Evolutionary conservation across 2,329 filamentous ascomycete species (phyloP).

Genomic region (Hypoxylon sp.): DNA sequence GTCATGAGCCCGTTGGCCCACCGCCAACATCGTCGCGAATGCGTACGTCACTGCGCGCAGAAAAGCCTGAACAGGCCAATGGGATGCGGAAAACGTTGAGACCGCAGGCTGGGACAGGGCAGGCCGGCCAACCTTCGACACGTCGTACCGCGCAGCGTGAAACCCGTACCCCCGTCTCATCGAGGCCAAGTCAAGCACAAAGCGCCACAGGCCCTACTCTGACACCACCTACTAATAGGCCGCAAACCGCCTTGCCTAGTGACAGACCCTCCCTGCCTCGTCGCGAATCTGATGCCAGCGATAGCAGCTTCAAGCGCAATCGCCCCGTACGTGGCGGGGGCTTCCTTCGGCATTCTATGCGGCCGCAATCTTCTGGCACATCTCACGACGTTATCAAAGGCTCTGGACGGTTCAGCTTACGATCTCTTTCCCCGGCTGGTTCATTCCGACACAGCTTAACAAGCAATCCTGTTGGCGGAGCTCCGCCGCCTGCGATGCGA

Average conservation of each 20-base stretch:
- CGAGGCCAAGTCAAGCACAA: conserved; percentile 32
- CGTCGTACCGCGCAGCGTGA: conserved; percentile 26
- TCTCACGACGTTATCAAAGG: conserved; percentile 56
- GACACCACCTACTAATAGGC: conserved; percentile 12
- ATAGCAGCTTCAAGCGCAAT: conserved; percentile 84
- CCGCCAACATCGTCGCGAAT: conserved; percentile 51
- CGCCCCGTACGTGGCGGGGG: conserved; percentile 62
- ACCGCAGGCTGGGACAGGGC: conserved; percentile 25
- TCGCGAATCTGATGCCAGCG: conserved; percentile 74
- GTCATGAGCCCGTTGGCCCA: conserved; percentile 40
- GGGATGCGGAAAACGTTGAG: conserved; percentile 53
- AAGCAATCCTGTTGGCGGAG: conserved; percentile 57
- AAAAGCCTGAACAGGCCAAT: conserved; percentile 44
- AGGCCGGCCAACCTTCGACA: conserved; percentile 15
- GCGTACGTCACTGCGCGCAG: conserved; percentile 62
- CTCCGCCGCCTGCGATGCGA: conserved; percentile 59
- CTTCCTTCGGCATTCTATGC: conserved; percentile 82
- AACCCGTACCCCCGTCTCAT: conserved; percentile 21
- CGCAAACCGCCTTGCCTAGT: conserved; percentile 28
- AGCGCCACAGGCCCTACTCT: conserved; percentile 19
- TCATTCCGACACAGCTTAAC: conserved; percentile 62
- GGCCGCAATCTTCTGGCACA: conserved; percentile 59
- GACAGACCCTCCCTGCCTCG: conserved; percentile 60
- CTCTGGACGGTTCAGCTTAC: conserved; percentile 76
- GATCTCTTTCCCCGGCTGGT: conserved; percentile 76